Evolutionary conservation across 352 stramenopile genomes (phyloP).

Genomic region (Pythium brassicae): DNA sequence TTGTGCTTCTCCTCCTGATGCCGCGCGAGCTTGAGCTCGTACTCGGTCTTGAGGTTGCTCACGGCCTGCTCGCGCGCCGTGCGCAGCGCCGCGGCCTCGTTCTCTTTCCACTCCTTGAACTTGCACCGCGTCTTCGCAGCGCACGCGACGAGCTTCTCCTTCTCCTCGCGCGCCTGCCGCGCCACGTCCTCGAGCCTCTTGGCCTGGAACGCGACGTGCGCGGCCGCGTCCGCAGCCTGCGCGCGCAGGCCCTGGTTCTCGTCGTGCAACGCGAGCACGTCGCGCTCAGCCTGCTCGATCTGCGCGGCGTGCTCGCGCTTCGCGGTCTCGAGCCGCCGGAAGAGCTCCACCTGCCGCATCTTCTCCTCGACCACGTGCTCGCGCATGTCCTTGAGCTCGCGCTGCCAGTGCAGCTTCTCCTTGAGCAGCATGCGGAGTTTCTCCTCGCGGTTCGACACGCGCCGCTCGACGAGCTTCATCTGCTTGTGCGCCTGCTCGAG

Average conservation of each 20-base stretch:
- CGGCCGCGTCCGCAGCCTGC: conserved; percentile 34
- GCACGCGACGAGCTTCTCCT: conserved; percentile 41
- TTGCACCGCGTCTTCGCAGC: conserved; percentile 50
- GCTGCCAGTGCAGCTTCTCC: conserved; percentile 69
- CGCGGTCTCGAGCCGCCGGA: conserved; percentile 43
- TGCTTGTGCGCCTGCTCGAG: conserved; percentile 56
- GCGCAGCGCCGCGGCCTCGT: conserved; percentile 31
- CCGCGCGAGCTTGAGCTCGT: conserved; percentile 57
- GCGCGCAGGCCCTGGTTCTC: conserved; percentile 44
- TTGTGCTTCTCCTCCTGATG: conserved; percentile 77
- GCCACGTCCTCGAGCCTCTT: conserved; percentile 46
- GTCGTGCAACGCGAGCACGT: conserved; percentile 23
- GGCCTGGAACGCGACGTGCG: conserved; percentile 34
- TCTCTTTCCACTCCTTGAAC: conserved; percentile 69
- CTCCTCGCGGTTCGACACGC: conserved; percentile 55
- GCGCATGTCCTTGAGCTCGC: conserved; percentile 50
- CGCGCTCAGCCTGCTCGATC: conserved; percentile 29
- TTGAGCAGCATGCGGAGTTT: conserved; percentile 57
- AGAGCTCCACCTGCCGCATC: conserved; percentile 63
- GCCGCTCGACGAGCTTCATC: conserved; percentile 49
- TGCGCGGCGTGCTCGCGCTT: conserved; percentile 41
- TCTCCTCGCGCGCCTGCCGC: conserved; percentile 49
- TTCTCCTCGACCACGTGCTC: conserved; percentile 68
- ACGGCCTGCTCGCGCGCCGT: conserved; percentile 42
- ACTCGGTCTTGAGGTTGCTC: conserved; percentile 50